Evolutionary conservation across 2,329 filamentous ascomycete species (phyloP), one percentile per base, ranked within the genome.

Genomic region (Ophiocordyceps camponoti-rufipedis): DNA sequence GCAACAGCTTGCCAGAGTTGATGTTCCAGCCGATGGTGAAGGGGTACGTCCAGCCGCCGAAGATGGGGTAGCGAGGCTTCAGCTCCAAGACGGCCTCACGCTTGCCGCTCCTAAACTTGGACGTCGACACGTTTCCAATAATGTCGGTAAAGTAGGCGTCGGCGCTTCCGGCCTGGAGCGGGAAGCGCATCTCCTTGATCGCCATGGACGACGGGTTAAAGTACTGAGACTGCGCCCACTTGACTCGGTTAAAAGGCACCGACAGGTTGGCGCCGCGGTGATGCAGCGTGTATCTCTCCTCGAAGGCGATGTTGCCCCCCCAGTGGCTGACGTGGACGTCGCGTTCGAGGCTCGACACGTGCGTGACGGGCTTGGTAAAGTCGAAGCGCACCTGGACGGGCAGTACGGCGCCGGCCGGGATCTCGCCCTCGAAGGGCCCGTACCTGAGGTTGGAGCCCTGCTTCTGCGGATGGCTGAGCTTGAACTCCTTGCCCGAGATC

Each of bases 21-120:
- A 84, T 80, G 66, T 96, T 93, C 91, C 91, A 98, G 53, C 91
- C 91, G 47, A 96, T 80, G 48, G 83, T 85, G 70, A 96, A 98
- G 52, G 85, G 91, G 65, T 95, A 96, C 64, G 94, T 94, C 91
- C 91, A 98, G 49, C 85, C 87, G 48, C 91, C 91, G 56, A 95
- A 98, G 23, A 98, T 63, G n/a, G 91, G 91, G 63, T 94, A 98
- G 45, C 91, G 78, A 18, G 91, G 91, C 70, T 88, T 91, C 50
- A 95, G 72, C 63, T 95, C 88, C 28, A 98, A 74, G 40, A 82
- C 68, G n/a, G 85, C 82, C 62, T 89, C 84, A 19, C 82, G 78
- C 59, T 73, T 75, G 59, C 77, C 84, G 53, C 71, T 78, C 50
- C 88, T 75, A 73, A 94, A 98, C 50, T 75, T 76, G 46, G 87